Evolutionary conservation across 2,329 filamentous ascomycete genomes (phyloP).

Genomic region (Bimuria novae-zelandiae): DNA sequence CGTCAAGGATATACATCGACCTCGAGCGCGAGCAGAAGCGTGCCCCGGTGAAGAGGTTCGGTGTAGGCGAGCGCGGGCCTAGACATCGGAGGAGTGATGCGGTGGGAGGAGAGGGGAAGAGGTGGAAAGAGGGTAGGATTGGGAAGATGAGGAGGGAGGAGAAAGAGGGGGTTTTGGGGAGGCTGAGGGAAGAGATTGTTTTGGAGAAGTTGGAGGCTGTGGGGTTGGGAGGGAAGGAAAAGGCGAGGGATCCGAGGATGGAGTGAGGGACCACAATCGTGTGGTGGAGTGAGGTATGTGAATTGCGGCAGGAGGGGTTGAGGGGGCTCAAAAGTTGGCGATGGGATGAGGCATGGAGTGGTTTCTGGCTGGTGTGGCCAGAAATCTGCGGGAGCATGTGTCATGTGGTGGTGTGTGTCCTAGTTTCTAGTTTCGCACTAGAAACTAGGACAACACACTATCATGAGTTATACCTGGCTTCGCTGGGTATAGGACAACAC

Average conservation of each 20-base stretch:
- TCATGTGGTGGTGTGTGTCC: not conserved
- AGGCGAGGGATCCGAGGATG: no score
- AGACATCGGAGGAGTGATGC: no score
- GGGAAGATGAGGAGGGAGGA: constrained; percentile 8
- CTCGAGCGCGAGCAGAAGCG: no score
- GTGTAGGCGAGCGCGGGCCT: no score
- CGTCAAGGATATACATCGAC: no score
- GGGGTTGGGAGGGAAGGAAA: not conserved
- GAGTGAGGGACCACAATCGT: no score
- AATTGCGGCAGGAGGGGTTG: no score
- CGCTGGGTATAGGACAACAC: no score
- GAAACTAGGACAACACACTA: constrained; percentile 4
- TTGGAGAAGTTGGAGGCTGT: constrained; percentile 2
- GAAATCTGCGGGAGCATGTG: not conserved
- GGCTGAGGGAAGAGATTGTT: constrained; percentile 1
- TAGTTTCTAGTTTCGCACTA: not conserved
- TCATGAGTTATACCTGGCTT: no score
- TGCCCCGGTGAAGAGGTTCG: no score
- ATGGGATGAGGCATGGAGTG: not conserved
- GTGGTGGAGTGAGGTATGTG: no score
- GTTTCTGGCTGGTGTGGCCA: not conserved
- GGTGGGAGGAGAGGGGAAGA: not conserved
- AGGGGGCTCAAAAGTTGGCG: no score
- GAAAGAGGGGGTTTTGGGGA: constrained; percentile 9
- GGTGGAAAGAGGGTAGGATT: not conserved